phyloP scores from a whole-genome alignment of 306 rosid species.

The Rosa lucieae region DNA sequence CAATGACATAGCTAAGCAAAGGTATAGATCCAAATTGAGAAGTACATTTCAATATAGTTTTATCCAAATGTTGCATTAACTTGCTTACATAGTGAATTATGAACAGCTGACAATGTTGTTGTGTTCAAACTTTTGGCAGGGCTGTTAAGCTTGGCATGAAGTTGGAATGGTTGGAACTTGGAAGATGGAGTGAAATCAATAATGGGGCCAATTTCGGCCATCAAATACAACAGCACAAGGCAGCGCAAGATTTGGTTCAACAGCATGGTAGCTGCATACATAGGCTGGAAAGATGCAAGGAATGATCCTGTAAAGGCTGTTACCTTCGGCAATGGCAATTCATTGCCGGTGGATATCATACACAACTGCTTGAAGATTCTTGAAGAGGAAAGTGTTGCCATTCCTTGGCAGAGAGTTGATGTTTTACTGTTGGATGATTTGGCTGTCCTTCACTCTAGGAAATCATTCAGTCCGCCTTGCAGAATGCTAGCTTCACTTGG shows the following conservation, averaged over 20 bases:
- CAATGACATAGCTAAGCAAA: constrained; percentile 68
- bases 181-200: constrained; percentile 70
- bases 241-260: constrained; percentile 82
- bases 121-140: constrained; percentile 31
- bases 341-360: constrained; percentile 58
- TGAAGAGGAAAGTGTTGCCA: constrained; percentile 73
- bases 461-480: constrained; percentile 71
- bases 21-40: constrained; percentile 34
- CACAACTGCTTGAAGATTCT: constrained; percentile 60
- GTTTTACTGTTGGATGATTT: constrained; percentile 70
- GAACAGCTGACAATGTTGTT: background rate
- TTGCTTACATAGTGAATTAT: background rate
- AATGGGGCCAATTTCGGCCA: constrained; percentile 85
- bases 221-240: constrained; percentile 46
- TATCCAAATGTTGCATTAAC: no score
- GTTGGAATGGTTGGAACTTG: constrained; percentile 61
- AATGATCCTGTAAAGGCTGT: constrained; percentile 80
- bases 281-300: constrained; percentile 51
- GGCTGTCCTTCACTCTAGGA: constrained; percentile 81
- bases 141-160: constrained; percentile 79
- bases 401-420: constrained; percentile 70
- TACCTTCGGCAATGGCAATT: constrained; percentile 72
- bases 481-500: constrained; percentile 55
- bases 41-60: no score
- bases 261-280: constrained; percentile 88